Percentiles rank a stretch among this genome's conserved stretches.
phyloP scores from a whole-genome alignment of 164 flowering plant genomes.

The Nymphaea colorata region DNA sequence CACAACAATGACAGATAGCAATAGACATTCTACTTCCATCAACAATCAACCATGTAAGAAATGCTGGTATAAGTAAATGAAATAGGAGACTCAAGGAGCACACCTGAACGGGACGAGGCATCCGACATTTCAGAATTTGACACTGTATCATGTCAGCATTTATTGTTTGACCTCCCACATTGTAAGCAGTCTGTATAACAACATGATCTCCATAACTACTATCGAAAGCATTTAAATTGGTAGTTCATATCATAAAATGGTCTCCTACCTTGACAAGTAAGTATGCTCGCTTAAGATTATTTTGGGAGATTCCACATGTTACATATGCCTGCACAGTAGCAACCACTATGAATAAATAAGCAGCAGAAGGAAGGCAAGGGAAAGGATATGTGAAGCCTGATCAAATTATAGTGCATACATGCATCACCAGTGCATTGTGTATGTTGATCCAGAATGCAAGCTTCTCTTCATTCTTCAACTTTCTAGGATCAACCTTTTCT shows the following conservation, averaged over 20 bases:
- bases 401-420: conserved; percentile 34
- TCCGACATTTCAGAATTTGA: conserved; percentile 68
- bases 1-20: no score
- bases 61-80: background rate
- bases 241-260: background rate
- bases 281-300: conserved; percentile 54
- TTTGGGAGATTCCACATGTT: conserved; percentile 84
- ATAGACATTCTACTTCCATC: no score
- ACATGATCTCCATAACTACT: background rate
- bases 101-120: conserved; percentile 90
- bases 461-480: conserved; percentile 76
- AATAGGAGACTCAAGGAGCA: background rate
- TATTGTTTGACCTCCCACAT: conserved; percentile 72
- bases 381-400: background rate
- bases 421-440: conserved; percentile 97
- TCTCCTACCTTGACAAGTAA: conserved; percentile 59
- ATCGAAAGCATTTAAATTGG: background rate
- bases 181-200: conserved; percentile 73
- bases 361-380: background rate
- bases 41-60: no score
- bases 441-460: conserved; percentile 95
- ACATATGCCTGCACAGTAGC: conserved; percentile 52
- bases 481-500: conserved; percentile 65
- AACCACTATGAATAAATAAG: no score
- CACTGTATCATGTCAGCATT: conserved; percentile 79